Evolutionary conservation across 2,329 filamentous ascomycete genomes (phyloP).

Genomic region (Xylaria sp.): DNA sequence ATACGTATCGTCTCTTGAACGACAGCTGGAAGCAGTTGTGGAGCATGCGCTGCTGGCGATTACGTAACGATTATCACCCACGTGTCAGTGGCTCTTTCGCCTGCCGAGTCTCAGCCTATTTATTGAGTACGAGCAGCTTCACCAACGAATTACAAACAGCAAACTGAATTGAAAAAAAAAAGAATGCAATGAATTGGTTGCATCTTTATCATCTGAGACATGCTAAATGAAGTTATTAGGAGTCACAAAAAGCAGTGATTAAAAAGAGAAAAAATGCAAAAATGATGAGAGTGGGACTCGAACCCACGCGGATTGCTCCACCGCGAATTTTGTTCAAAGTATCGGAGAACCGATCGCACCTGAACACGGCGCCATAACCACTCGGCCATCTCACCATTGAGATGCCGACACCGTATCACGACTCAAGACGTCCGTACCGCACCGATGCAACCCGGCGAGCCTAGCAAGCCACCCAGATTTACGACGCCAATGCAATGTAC

Average conservation of each 20-base stretch:
- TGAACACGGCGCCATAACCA: conserved; percentile 35
- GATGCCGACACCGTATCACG: not conserved
- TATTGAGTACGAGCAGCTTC: too few relatives aligned
- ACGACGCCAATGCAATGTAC: not conserved
- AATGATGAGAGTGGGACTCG: conserved; percentile 37
- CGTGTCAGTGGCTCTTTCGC: too few relatives aligned
- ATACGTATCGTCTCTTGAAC: not conserved
- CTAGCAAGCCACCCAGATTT: not conserved
- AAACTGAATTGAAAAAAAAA: not conserved
- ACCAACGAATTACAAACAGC: too few relatives aligned
- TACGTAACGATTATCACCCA: not conserved
- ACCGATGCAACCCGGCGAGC: not conserved
- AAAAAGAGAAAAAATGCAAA: not conserved
- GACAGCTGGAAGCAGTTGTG: not conserved
- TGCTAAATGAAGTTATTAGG: too few relatives aligned
- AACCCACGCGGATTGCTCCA: conserved; percentile 38
- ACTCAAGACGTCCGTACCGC: not conserved
- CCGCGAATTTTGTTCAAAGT: conserved; percentile 24
- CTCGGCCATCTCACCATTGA: conserved; percentile 30
- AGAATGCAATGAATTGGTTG: not conserved
- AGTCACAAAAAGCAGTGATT: too few relatives aligned
- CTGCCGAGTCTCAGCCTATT: too few relatives aligned
- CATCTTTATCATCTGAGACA: too few relatives aligned
- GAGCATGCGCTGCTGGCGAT: not conserved
- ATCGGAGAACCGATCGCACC: conserved; percentile 12